Evolutionary conservation across 1,284 basidiomycete genomes (phyloP).

Genomic region (Hemileia vastatrix): DNA sequence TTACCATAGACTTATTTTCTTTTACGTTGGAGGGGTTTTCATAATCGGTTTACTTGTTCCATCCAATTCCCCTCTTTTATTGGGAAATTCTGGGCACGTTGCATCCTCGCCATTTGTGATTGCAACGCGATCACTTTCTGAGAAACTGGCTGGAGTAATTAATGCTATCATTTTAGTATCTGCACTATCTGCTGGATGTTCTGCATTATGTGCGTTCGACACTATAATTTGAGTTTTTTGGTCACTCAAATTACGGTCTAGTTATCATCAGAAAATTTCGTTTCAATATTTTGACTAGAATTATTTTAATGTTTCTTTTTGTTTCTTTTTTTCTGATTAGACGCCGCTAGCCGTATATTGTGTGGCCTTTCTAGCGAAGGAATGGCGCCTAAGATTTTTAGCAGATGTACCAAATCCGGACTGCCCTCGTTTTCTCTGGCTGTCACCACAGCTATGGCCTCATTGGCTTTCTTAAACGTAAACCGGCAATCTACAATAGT

Average conservation of each 20-base stretch:
- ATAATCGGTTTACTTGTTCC: conserved; percentile 70
- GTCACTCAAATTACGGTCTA: background rate
- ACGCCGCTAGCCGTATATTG: conserved; percentile 32
- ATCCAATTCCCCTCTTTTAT: conserved; percentile 55
- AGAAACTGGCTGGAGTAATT: conserved; percentile 63
- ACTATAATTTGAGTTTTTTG: too few species aligned
- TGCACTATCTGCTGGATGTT: conserved; percentile 75
- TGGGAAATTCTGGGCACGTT: conserved; percentile 54
- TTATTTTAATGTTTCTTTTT: background rate
- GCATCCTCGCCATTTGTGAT: conserved; percentile 75
- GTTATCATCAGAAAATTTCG: background rate
- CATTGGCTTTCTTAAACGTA: conserved; percentile 65
- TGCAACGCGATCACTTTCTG: conserved; percentile 61
- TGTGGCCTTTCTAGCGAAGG: conserved; percentile 66
- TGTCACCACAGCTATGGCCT: conserved; percentile 59
- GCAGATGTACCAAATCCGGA: conserved; percentile 58
- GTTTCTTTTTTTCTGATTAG: background rate
- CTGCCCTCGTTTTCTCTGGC: conserved; percentile 64
- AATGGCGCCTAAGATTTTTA: conserved; percentile 67
- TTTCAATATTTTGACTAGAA: background rate
- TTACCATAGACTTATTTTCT: conserved; percentile 33
- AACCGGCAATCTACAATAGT: conserved; percentile 56
- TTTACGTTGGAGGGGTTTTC: conserved; percentile 47
- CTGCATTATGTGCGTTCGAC: conserved; percentile 65
- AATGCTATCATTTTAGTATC: conserved; percentile 59